Base-by-base conservation (phyloP, 2,329 filamentous ascomycete genomes). In the Aspergillus floridensis region DNA sequence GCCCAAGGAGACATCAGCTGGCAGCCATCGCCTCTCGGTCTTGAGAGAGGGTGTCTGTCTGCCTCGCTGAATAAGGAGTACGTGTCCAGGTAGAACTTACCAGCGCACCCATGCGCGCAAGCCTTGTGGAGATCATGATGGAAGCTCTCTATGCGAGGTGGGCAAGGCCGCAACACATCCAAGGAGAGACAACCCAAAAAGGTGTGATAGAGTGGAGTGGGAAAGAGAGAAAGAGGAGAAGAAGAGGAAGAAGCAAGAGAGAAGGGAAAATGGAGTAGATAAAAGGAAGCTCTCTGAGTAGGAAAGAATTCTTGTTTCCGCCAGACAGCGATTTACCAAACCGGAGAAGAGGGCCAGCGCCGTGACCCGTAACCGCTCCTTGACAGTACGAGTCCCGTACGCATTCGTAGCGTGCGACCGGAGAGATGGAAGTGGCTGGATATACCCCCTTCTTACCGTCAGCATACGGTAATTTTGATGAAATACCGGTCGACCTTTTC, bases 41-140 rank as follows among this genome's bases (percentile, higher is more conserved):
- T 35, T 16, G 14, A 58, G 59, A 48, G 31, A 47, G 48, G 50
- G 10, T 3, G 12, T 2, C 47, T 55, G 53, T 41, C 58, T 24
- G 16, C 31, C 50, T 12, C 52, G 54, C 58, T 59, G 49, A 52
- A 51, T 44, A 56, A 55, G 32, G 44, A 60, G 59, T 56, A 59
- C 46, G 59, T 64, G 55, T 24, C 41, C 55, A 49, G 58, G 64
- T 44, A 47, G 24, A 60, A 76, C 78, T 66, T 77, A 80, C 78
- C 77, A 80, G 73, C 73, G 74, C 76, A 76, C 77, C 76, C 66
- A 75, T 70, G 72, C 78, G 78, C 73, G 77, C 73, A 66, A 80
- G 73, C 74, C 76, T 74, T 66, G 77, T 73, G 69, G 78, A 77
- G 70, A 80, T 77, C 78, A 80, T 80, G 69, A 71, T 79, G 73